Evolutionary conservation across 2,329 filamentous ascomycete genomes (phyloP), one percentile per base, ranked within the genome.

Genomic region (Fusarium sp.): DNA sequence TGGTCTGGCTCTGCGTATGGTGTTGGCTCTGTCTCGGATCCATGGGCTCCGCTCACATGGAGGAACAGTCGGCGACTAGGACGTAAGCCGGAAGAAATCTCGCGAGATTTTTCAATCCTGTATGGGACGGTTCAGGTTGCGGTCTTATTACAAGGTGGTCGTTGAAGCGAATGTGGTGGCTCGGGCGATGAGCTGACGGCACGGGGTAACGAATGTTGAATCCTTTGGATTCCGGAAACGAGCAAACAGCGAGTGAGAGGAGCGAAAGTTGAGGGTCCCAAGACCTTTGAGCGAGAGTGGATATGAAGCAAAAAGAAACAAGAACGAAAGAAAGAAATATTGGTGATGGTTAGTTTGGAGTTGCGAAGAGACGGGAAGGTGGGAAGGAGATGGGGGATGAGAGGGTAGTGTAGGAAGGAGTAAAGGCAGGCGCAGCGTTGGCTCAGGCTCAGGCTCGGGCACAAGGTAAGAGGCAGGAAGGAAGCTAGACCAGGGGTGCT

Each of bases 41-140:
- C 79, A 81, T 78, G 69, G 63, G 66, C 63, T 59, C 60, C 70
- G 63, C 65, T 74, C 65, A 68, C 68, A 71, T 71, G 63, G 68
- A 69, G 66, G 59, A 76, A 71, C 75, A 72, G 75, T 80, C 60
- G 73, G 68, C 54, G 43, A 71, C 53, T 59, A 32, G 23, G 48
- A 64, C 20, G 53, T 68, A 63, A 59, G 64, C 59, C 63, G 61
- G 63, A 53, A 55, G 51, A 32, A 61, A 32, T 53, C 62, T 45
- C 55, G 21, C 55, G 58, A 55, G 21, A 28, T 27, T 30, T 23
- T 34, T 57, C 45, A 40, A 46, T 34, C 49, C 41, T 28, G 23
- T 28, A 7, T 46, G 32, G 30, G 32, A 13, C 13, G 18, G 25
- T 42, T 40, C 16, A 37, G 27, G 32, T 32, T 25, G 13, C 43